phyloP scores from a whole-genome alignment of 768 basidiomycete species.

The Fistulinella prunicolor region DNA sequence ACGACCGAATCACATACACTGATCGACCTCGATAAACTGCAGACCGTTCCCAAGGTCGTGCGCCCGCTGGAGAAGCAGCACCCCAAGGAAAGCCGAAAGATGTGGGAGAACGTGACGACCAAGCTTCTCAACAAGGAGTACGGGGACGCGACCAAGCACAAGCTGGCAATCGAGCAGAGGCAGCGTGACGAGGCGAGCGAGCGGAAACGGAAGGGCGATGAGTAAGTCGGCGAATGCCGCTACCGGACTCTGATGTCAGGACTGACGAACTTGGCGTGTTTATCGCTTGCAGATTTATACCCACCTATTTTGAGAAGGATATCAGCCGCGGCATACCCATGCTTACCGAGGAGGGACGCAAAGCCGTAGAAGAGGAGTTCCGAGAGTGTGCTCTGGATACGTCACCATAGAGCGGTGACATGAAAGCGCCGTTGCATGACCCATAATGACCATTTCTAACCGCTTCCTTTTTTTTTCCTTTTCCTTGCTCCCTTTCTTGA shows the following conservation, averaged over 20 bases:
- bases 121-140: constrained; percentile 80
- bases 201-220: constrained; percentile 73
- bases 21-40: constrained; percentile 71
- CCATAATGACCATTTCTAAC: constrained; percentile 4
- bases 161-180: constrained; percentile 87
- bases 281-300: constrained; percentile 52
- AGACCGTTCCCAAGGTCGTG: constrained; percentile 77
- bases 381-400: constrained; percentile 15
- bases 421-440: constrained; percentile 1
- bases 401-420: constrained; percentile 11
- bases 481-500: not conserved
- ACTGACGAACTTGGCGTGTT: not conserved
- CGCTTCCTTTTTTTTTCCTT: not conserved
- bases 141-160: constrained; percentile 87
- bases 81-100: constrained; percentile 74
- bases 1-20: constrained; percentile 59
- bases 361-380: constrained; percentile 75
- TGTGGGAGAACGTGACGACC: constrained; percentile 85
- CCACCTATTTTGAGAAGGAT: constrained; percentile 73
- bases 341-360: constrained; percentile 66
- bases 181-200: constrained; percentile 89
- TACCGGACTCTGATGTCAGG: not conserved
- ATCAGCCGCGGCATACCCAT: constrained; percentile 61
- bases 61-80: constrained; percentile 79
- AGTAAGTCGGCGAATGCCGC: constrained; percentile 49